Conservation (phyloP, 805 yeast species). For the Pichia ethanolica region DNA sequence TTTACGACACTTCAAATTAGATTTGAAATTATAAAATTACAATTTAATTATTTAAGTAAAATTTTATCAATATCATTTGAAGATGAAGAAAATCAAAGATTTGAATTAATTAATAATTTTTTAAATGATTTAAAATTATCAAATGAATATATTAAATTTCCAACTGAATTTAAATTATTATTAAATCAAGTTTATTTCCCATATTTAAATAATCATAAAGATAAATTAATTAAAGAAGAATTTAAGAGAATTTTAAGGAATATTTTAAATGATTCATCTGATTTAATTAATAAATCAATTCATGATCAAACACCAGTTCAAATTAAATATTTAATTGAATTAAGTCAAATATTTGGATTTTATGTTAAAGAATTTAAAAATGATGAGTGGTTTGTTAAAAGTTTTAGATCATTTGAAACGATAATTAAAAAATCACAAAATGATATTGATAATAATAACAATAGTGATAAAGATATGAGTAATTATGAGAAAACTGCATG, state of each 20-base stretch:
- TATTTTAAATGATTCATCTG: not conserved
- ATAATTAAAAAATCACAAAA: not conserved
- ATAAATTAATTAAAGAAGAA: not conserved
- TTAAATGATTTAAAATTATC: not conserved
- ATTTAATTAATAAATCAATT: not conserved
- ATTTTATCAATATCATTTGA: not conserved
- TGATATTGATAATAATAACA: not conserved
- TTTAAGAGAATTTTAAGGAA: not conserved
- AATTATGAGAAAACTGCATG: not conserved
- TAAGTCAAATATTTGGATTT: constrained; percentile 10
- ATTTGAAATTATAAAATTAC: constrained; percentile 7
- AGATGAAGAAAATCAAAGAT: not conserved
- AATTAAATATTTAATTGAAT: constrained; percentile 4
- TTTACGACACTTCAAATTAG: constrained; percentile 7
- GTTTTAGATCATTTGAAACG: constrained; percentile 2
- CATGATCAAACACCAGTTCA: not conserved
- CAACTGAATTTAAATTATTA: not conserved
- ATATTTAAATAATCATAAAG: not conserved
- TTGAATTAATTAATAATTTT: not conserved
- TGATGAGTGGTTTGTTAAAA: constrained; percentile 7
- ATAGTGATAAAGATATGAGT: not conserved
- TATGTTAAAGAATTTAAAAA: not conserved
- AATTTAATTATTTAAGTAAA: constrained; percentile 5
- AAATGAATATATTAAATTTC: not conserved
- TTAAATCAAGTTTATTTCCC: constrained; percentile 1